These are phyloP conservation scores for Casuarina equisetifolia DNA, from an alignment of 306 rosid genomes.

Conservation along the genomic window DNA sequence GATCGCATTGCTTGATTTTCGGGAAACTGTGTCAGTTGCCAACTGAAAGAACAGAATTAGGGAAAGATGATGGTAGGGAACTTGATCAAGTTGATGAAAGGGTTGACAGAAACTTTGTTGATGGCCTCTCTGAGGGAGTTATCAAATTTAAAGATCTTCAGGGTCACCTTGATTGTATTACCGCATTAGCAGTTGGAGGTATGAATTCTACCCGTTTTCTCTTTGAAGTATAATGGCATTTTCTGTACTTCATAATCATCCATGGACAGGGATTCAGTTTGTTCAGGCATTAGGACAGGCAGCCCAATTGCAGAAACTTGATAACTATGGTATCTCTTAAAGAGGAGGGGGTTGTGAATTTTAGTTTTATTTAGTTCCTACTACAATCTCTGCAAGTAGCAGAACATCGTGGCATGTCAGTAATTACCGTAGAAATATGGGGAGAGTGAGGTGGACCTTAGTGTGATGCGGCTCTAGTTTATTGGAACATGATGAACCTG, in stretches of 20 bases:
- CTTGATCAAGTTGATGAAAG: slow-evolving; percentile 34
- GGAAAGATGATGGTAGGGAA: slow-evolving; percentile 26
- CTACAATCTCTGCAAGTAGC: background rate
- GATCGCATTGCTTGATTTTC: slow-evolving; percentile 46
- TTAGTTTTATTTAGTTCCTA: background rate
- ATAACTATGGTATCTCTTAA: background rate
- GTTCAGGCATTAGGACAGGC: background rate
- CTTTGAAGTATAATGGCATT: slow-evolving; percentile 11
- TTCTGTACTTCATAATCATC: slow-evolving; percentile 4
- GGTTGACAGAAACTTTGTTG: slow-evolving; percentile 39
- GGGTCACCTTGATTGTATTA: slow-evolving; percentile 80
- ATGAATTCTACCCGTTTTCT: slow-evolving; percentile 18
- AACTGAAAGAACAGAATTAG: slow-evolving; percentile 29
- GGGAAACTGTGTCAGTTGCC: slow-evolving; percentile 57
- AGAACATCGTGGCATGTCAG: background rate
- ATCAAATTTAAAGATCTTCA: slow-evolving; percentile 57
- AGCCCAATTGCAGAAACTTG: background rate
- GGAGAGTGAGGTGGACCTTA: background rate
- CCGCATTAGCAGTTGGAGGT: slow-evolving; percentile 88
- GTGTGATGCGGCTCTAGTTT: background rate
- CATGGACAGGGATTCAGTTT: background rate
- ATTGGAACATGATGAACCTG: slow-evolving; percentile 16
- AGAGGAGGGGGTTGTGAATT: background rate
- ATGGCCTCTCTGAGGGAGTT: slow-evolving; percentile 53
- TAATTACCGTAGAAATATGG: background rate